These are phyloP conservation scores for Kodamaea kaohsiungensis DNA, from an alignment of 805 yeast species.

Conservation along the genomic window DNA sequence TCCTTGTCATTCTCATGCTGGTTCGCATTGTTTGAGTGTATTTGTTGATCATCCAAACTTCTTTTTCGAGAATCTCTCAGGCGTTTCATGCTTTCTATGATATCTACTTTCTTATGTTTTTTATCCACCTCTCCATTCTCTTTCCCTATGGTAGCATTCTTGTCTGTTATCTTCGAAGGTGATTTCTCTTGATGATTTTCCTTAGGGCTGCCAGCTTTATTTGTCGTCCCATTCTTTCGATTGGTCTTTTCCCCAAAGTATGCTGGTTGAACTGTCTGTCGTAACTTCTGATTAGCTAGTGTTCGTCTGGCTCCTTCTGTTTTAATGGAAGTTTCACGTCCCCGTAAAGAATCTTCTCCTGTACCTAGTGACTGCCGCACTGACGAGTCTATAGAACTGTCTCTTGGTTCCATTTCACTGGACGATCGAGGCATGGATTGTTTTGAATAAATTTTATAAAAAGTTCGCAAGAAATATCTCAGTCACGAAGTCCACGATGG, in stretches of 20 bases:
- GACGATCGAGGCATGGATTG: conserved; percentile 2
- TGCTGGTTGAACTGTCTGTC: neutral
- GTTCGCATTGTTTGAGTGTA: neutral
- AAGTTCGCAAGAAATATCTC: neutral
- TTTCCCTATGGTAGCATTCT: neutral
- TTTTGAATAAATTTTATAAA: neutral
- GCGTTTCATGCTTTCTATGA: conserved; percentile 14
- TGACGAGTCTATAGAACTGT: neutral
- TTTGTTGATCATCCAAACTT: neutral
- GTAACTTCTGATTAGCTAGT: neutral
- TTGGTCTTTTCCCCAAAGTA: neutral
- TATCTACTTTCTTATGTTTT: neutral
- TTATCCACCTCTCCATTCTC: neutral
- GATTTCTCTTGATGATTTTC: neutral
- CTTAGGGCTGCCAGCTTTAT: neutral
- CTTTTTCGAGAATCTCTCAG: neutral
- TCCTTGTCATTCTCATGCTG: neutral
- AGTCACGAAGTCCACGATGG: neutral
- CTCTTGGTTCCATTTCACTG: neutral
- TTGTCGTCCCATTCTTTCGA: neutral
- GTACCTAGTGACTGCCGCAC: neutral
- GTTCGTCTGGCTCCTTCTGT: neutral
- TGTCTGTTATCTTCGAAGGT: neutral
- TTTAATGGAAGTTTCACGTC: neutral
- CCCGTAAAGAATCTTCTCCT: neutral